A percentile compares a stretch with the other conserved stretches of the same genome.
phyloP scores from a whole-genome alignment of 768 basidiomycete species.

The Russula lepida region DNA sequence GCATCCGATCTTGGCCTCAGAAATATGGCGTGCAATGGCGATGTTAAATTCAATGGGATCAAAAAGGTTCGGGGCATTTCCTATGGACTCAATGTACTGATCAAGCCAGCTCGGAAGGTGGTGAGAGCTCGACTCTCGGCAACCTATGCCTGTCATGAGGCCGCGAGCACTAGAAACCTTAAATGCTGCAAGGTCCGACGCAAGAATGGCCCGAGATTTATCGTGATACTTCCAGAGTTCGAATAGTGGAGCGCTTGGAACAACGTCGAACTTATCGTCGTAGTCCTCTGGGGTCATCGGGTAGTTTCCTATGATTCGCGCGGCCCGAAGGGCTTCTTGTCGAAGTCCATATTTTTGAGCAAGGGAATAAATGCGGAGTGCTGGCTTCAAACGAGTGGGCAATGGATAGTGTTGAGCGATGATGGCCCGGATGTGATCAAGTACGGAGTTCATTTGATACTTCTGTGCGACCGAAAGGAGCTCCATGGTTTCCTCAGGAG shows the following conservation, averaged over 20 bases:
- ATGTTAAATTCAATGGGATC: neutral
- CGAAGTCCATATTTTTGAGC: conserved; percentile 2
- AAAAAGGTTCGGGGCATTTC: neutral
- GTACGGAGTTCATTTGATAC: neutral
- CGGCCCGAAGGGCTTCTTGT: neutral
- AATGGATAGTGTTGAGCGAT: neutral
- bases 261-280: neutral
- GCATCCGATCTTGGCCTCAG: neutral
- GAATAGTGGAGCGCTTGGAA: neutral
- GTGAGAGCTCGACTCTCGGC: neutral
- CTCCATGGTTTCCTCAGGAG: neutral
- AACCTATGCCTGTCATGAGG: neutral
- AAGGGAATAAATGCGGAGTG: neutral
- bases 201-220: neutral
- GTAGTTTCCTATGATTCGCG: neutral
- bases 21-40: neutral
- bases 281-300: neutral
- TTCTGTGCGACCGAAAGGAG: neutral
- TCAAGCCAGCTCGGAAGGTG: neutral
- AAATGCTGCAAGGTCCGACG: neutral
- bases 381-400: neutral
- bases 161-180: neutral
- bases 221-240: conserved; percentile 7
- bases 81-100: neutral
- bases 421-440: neutral